Conservation (phyloP, 2,329 filamentous ascomycete genomes). For the Colletotrichum destructivum region DNA sequence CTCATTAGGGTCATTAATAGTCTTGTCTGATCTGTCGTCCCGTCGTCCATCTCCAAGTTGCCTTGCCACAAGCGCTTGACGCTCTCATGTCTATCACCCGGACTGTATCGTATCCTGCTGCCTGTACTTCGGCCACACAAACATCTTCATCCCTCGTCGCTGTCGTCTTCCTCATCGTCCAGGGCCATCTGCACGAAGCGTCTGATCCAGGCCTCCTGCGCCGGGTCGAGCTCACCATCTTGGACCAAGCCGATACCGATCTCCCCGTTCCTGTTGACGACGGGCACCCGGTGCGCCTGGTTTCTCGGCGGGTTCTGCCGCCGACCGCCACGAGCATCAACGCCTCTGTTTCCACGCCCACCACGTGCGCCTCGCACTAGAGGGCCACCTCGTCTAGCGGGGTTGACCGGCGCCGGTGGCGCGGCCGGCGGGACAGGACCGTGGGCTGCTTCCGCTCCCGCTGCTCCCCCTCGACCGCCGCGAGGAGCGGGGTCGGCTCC, state of each 20-base stretch:
- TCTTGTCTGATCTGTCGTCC: not conserved
- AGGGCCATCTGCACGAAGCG: slow-evolving; percentile 69
- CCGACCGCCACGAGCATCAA: slow-evolving; percentile 49
- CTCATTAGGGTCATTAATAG: slow-evolving; percentile 1
- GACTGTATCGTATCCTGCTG: not conserved
- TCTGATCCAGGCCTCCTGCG: slow-evolving; percentile 67
- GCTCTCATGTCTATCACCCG: not conserved
- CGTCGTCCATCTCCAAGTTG: slow-evolving; percentile 1
- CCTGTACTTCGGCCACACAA: not conserved
- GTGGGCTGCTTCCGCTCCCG: slow-evolving; percentile 11
- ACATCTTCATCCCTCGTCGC: slow-evolving; percentile 55
- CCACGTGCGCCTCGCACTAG: slow-evolving; percentile 47
- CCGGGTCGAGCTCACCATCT: slow-evolving; percentile 58
- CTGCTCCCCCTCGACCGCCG: slow-evolving; percentile 45
- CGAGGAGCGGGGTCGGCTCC: slow-evolving; percentile 55
- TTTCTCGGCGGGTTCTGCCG: slow-evolving; percentile 48
- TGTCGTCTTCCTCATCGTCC: slow-evolving; percentile 66
- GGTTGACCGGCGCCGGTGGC: slow-evolving; percentile 48
- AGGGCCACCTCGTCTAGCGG: slow-evolving; percentile 43
- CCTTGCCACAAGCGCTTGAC: not conserved
- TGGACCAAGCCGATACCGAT: slow-evolving; percentile 4
- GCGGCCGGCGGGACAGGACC: slow-evolving; percentile 49
- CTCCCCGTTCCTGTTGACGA: slow-evolving; percentile 23
- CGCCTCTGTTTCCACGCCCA: slow-evolving; percentile 48
- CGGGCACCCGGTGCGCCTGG: slow-evolving; percentile 45